Percentiles rank a stretch among this genome's conserved stretches.
These are phyloP conservation scores for Sporothrix schenckii DNA, from an alignment of 2,329 filamentous ascomycete genomes.

Conservation along the genomic window DNA sequence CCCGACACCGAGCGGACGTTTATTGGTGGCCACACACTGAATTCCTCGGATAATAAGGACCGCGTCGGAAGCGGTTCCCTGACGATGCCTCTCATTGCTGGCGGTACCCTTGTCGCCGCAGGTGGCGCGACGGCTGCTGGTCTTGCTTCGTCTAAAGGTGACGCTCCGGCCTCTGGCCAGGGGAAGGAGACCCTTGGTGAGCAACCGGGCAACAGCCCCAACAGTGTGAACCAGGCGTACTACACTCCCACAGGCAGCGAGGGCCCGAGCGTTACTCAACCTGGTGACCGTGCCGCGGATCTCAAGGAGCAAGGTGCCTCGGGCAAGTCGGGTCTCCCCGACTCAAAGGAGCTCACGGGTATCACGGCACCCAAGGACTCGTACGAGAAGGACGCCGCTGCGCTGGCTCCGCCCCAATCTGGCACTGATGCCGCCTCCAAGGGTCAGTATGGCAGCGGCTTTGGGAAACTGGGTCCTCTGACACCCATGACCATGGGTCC, in stretches of 20 bases:
- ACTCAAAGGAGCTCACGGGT: not conserved
- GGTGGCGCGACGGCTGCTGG: constrained; percentile 30
- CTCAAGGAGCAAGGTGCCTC: not conserved
- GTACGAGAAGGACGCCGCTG: constrained; percentile 11
- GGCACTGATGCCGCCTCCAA: constrained; percentile 5
- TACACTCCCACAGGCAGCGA: constrained; percentile 12
- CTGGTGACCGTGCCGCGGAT: not conserved
- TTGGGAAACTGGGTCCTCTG: constrained; percentile 10
- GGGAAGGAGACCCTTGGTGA: not conserved
- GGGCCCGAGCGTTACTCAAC: not conserved
- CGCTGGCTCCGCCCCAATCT: not conserved
- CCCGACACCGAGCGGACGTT: constrained; percentile 40
- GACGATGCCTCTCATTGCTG: constrained; percentile 10
- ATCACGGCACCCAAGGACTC: not conserved
- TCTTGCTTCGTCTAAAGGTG: not conserved
- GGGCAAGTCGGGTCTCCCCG: not conserved
- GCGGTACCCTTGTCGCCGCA: constrained; percentile 40
- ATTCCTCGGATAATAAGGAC: constrained; percentile 35
- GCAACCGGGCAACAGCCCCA: constrained; percentile 1
- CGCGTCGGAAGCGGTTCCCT: constrained; percentile 21
- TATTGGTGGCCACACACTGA: constrained; percentile 49
- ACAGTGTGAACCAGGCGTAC: constrained; percentile 10
- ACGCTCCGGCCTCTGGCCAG: not conserved
- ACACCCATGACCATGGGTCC: constrained; percentile 25
- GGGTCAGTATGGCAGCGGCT: constrained; percentile 30